Evolutionary conservation across 1,284 basidiomycete genomes (phyloP).

Genomic region (Boletellus sp.): DNA sequence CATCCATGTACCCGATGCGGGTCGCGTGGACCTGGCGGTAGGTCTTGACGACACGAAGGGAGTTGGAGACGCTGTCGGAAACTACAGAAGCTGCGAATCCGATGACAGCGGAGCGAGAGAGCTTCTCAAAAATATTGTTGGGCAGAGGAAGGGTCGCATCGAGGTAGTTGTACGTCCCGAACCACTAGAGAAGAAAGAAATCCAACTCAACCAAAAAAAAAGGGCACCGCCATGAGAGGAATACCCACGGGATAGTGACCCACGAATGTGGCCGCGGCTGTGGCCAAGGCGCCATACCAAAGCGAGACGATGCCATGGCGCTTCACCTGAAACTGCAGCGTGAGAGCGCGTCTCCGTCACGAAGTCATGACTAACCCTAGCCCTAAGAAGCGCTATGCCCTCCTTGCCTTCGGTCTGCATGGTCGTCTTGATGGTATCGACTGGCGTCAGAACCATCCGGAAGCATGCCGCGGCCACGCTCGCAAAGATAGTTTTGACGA

Average conservation of each 20-base stretch:
- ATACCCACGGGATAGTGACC: constrained; percentile 72
- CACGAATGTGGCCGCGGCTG: constrained; percentile 89
- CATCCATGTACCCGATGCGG: constrained; percentile 69
- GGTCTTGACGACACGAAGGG: constrained; percentile 87
- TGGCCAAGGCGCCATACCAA: constrained; percentile 87
- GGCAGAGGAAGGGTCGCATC: constrained; percentile 57
- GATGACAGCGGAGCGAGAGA: constrained; percentile 79
- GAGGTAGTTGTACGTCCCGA: constrained; percentile 82
- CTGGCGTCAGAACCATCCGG: constrained; percentile 80
- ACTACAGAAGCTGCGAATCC: constrained; percentile 80
- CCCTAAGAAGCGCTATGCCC: constrained; percentile 62
- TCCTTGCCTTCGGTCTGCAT: constrained; percentile 81
- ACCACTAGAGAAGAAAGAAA: constrained; percentile 47
- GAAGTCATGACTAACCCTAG: constrained; percentile 47
- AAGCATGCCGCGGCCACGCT: constrained; percentile 71
- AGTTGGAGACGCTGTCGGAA: constrained; percentile 83
- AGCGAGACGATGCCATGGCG: constrained; percentile 72
- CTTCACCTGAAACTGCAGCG: constrained; percentile 47
- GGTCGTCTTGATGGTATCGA: constrained; percentile 91
- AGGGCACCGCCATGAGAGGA: background rate
- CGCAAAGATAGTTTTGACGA: constrained; percentile 70
- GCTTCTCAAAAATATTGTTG: constrained; percentile 51
- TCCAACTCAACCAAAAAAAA: background rate
- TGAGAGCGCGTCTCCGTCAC: background rate
- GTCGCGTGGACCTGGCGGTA: constrained; percentile 85